Percentiles rank a stretch among this genome's conserved stretches.
Evolutionary conservation across 1,139 yeast genomes (phyloP).

Genomic region (Magnusiomyces clavatus): DNA sequence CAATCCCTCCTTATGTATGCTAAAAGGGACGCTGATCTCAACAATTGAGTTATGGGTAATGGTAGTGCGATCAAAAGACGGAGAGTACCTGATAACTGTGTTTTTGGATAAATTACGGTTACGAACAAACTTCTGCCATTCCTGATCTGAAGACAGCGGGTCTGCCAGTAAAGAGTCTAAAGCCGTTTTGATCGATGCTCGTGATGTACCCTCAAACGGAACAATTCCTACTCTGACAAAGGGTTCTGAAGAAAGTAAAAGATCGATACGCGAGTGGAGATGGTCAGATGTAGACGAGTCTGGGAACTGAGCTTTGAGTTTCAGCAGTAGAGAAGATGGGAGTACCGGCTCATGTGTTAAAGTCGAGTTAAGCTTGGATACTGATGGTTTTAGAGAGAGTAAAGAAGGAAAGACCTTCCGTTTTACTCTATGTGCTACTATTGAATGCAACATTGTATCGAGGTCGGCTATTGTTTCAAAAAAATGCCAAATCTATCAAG

Average conservation of each 20-base stretch:
- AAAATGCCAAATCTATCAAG: too few species aligned
- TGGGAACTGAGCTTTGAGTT: constrained; percentile 1
- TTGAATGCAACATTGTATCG: too few species aligned
- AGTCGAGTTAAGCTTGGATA: too few species aligned
- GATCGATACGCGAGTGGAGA: constrained; percentile 21
- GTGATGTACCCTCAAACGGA: constrained; percentile 21
- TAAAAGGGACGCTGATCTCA: constrained; percentile 31
- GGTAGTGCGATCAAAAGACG: constrained; percentile 25
- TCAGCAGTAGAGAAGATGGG: neutral
- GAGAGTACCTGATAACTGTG: constrained; percentile 26
- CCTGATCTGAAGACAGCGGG: constrained; percentile 30
- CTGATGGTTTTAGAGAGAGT: too few species aligned
- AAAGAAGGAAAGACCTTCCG: too few species aligned
- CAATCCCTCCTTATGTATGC: constrained; percentile 14
- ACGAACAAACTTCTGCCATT: constrained; percentile 27
- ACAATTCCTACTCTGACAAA: constrained; percentile 10
- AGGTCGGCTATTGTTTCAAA: too few species aligned
- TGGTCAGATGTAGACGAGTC: constrained; percentile 8
- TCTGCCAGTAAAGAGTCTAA: constrained; percentile 31
- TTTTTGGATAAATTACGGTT: constrained; percentile 30
- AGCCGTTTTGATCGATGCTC: constrained; percentile 21
- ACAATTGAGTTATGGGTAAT: constrained; percentile 32
- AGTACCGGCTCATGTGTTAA: neutral
- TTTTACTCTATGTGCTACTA: too few species aligned
- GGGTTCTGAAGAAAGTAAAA: constrained; percentile 8